A percentile compares a stretch with the other conserved stretches of the same genome.
Conservation (phyloP, 139 green algal genomes). For the Raphidocelis subcapitata region DNA sequence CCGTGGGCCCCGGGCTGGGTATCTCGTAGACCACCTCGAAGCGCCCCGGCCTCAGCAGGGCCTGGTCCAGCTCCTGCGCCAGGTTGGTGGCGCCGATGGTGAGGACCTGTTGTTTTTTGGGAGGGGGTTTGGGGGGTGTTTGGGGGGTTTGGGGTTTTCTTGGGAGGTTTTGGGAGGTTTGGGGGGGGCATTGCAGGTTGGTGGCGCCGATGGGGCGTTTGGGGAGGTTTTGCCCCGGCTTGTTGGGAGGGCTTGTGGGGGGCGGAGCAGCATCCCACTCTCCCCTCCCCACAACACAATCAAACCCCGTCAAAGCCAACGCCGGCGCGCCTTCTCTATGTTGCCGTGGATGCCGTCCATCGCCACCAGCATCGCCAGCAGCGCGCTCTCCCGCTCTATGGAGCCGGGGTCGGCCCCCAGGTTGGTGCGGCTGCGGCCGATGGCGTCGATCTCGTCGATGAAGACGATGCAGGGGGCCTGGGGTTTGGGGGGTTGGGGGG, state of each 20-base stretch:
- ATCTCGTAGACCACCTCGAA: conserved; percentile 61
- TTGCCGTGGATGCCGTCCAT: conserved; percentile 62
- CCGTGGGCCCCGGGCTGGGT: conserved; percentile 40
- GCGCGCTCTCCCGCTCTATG: conserved; percentile 61
- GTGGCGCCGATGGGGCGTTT: not conserved
- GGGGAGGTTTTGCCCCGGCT: too few species aligned
- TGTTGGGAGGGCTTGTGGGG: too few species aligned
- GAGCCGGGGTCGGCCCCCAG: conserved; percentile 50
- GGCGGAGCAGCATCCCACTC: too few species aligned
- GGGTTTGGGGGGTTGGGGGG: not conserved
- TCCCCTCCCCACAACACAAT: too few species aligned
- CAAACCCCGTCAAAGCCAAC: too few species aligned
- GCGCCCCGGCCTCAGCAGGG: conserved; percentile 64
- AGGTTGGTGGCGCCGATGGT: conserved; percentile 79
- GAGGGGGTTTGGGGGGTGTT: too few species aligned
- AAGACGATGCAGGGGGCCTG: conserved; percentile 96
- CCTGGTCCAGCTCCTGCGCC: conserved; percentile 64
- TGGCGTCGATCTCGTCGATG: conserved; percentile 98
- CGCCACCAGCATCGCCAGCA: conserved; percentile 62
- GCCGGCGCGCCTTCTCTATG: conserved; percentile 43
- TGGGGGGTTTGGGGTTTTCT: too few species aligned
- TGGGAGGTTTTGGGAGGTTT: too few species aligned
- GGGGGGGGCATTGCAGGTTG: not conserved
- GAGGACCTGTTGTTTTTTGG: too few species aligned
- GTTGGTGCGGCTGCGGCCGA: conserved; percentile 27